Conservation (phyloP, 2,329 filamentous ascomycete species). For the Hypomyces rosellus region DNA sequence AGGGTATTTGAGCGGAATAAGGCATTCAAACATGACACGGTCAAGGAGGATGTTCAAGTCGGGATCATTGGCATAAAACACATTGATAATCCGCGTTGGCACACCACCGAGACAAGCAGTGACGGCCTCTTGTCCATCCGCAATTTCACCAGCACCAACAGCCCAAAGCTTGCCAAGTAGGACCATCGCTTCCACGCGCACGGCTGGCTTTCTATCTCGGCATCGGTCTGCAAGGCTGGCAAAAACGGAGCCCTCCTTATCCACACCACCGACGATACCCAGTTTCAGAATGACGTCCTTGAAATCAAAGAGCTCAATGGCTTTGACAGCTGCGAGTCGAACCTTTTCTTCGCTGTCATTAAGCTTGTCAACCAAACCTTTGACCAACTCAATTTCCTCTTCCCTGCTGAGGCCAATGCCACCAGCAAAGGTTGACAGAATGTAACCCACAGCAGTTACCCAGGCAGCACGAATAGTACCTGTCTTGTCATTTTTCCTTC, state of each 20-base stretch:
- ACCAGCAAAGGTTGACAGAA: slow-evolving; percentile 84
- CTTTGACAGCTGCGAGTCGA: slow-evolving; percentile 79
- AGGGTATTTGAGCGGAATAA: slow-evolving; percentile 87
- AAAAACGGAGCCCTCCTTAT: slow-evolving; percentile 70
- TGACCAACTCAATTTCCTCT: slow-evolving; percentile 71
- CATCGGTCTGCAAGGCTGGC: slow-evolving; percentile 79
- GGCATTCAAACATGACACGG: slow-evolving; percentile 75
- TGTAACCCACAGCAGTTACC: slow-evolving; percentile 77
- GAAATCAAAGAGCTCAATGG: slow-evolving; percentile 74
- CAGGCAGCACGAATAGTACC: slow-evolving; percentile 76
- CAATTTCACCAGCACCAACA: slow-evolving; percentile 82
- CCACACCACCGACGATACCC: slow-evolving; percentile 67
- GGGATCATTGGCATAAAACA: slow-evolving; percentile 81
- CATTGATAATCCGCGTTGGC: slow-evolving; percentile 78
- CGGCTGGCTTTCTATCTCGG: slow-evolving; percentile 74
- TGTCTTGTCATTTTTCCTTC: slow-evolving; percentile 80
- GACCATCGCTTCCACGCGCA: slow-evolving; percentile 82
- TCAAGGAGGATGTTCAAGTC: slow-evolving; percentile 83
- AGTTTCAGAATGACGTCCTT: slow-evolving; percentile 76
- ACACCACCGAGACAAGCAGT: slow-evolving; percentile 70
- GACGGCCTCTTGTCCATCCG: slow-evolving; percentile 72
- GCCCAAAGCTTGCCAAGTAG: slow-evolving; percentile 85
- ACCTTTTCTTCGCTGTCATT: slow-evolving; percentile 89
- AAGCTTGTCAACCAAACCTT: slow-evolving; percentile 70
- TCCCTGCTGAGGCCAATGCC: slow-evolving; percentile 79